These are phyloP conservation scores for Suhomyces xylopsoci DNA, from an alignment of 805 yeast genomes.

Conservation along the genomic window DNA sequence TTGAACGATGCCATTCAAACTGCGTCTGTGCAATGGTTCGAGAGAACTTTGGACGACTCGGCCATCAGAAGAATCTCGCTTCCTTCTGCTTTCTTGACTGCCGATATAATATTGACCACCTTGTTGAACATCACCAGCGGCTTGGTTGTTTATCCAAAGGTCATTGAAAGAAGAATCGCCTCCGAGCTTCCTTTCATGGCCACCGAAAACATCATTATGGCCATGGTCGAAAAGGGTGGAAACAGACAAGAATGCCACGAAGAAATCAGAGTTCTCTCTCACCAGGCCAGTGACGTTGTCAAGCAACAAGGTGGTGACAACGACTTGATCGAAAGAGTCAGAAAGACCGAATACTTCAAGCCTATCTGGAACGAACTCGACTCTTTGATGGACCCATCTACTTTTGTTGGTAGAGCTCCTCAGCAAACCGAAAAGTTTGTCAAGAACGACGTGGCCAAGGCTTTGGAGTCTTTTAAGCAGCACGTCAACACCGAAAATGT, in stretches of 20 bases:
- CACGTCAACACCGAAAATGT: slow-evolving; percentile 65
- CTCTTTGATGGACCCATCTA: slow-evolving; percentile 77
- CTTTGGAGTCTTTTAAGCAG: slow-evolving; percentile 64
- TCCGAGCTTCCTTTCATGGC: slow-evolving; percentile 99
- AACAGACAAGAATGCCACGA: slow-evolving; percentile 99
- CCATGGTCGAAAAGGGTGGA: slow-evolving; percentile 97
- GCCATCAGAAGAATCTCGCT: slow-evolving; percentile 96
- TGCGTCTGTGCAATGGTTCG: slow-evolving; percentile 98
- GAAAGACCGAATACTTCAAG: slow-evolving; percentile 71
- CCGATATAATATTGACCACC: slow-evolving; percentile 88
- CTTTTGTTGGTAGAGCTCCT: slow-evolving; percentile 98
- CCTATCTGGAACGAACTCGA: slow-evolving; percentile 90
- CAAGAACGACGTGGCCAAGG: slow-evolving; percentile 76
- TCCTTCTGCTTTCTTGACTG: slow-evolving; percentile 95
- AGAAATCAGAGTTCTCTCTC: slow-evolving; percentile 92
- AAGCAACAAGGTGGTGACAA: slow-evolving; percentile 98
- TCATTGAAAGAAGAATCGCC: slow-evolving; percentile 91
- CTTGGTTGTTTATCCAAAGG: slow-evolving; percentile 96
- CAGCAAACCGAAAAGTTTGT: slow-evolving; percentile 95
- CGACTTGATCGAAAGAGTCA: slow-evolving; percentile 87
- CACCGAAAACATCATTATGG: slow-evolving; percentile 98
- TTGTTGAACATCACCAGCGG: slow-evolving; percentile 91
- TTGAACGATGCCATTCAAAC: slow-evolving; percentile 94
- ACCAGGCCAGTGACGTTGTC: slow-evolving; percentile 95
- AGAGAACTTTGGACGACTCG: slow-evolving; percentile 96